Evolutionary conservation across 2,329 filamentous ascomycete genomes (phyloP), one percentile per base, ranked within the genome.

Genomic region (Calonectria fujianensis): DNA sequence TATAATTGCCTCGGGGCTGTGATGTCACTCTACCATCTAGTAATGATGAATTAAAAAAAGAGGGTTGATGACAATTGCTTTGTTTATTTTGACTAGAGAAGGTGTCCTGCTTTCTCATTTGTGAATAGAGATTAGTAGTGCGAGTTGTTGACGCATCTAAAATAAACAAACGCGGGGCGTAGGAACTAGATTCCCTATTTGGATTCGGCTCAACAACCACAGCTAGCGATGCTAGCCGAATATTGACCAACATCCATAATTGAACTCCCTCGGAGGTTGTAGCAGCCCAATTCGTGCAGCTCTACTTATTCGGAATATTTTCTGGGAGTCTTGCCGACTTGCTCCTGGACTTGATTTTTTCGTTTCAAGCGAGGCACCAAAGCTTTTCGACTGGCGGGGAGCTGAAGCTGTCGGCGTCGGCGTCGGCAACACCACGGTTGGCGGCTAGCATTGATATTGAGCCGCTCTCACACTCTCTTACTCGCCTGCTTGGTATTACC

Each of bases 31-130:
- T 73, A 48, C 69, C 31, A 50, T 67, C 39, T 68, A 37, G 48
- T 74, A 79, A 71, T 74, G 70, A 77, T 68, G 63, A 78, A 80
- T 78, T 74, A 51, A 78, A 78, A 78, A 79, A 80, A 77, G 72
- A 52, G 69, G 61, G 66, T 72, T 70, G 73, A 74, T 51, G 64
- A 65, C 16, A 5, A 4, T 48, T 61, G 16, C 4, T 37, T 24
- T 65, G 20, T 5, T 35, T 35, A 10, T 10, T 35, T 10, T 35
- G 32, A 35, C 32, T 35, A 10, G 32, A 35, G 31, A 10, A 3
- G 27, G 3, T 31, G 35, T 29, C 18, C 16, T 41, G 32, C 20
- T 24, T 50, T 50, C 27, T 32, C 16, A 35, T 0, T 20, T 64
- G 37, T 39, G 39, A 45, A 45, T 61, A 10, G 14, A 35, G 32